A percentile compares a stretch with the other conserved stretches of the same genome.
phyloP scores from a whole-genome alignment of 345 rosid species.

The Reutealis trisperma region DNA sequence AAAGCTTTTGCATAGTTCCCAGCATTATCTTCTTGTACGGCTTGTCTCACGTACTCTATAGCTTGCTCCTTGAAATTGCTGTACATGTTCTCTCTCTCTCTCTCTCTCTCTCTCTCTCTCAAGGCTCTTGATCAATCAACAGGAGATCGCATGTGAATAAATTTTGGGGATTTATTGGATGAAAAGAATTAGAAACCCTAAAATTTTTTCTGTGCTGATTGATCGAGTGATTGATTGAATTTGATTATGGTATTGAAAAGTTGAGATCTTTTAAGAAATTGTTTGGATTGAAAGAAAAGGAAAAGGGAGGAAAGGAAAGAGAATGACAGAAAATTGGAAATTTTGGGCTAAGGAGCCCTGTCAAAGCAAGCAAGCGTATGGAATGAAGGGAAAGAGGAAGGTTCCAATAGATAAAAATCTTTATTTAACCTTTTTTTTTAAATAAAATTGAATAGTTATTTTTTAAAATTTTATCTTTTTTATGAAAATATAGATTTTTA shows the following conservation, averaged over 20 bases:
- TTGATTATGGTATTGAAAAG: background rate
- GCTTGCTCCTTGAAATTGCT: conserved; percentile 98
- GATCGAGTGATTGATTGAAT: background rate
- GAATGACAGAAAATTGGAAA: background rate
- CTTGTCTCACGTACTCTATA: conserved; percentile 92
- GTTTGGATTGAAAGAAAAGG: background rate
- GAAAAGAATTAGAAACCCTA: background rate
- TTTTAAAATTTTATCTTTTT: too few species aligned
- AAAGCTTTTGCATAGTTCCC: conserved; percentile 90
- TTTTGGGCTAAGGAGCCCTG: background rate
- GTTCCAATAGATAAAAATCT: background rate
- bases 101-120: background rate
- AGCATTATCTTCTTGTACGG: conserved; percentile 83
- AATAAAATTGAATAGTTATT: too few species aligned
- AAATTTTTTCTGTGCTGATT: background rate
- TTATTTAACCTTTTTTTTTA: too few species aligned
- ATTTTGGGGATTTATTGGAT: background rate
- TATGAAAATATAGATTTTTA: too few species aligned
- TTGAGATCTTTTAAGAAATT: background rate
- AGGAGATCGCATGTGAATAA: conserved; percentile 22
- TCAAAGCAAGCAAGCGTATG: background rate
- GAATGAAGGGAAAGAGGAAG: background rate
- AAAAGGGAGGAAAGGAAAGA: background rate
- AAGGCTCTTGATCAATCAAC: conserved; percentile 4
- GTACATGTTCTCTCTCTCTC: conserved; percentile 51